Evolutionary conservation across 192 early-diverging fungal genomes (phyloP).

Genomic region (Funneliformis geosporum): DNA sequence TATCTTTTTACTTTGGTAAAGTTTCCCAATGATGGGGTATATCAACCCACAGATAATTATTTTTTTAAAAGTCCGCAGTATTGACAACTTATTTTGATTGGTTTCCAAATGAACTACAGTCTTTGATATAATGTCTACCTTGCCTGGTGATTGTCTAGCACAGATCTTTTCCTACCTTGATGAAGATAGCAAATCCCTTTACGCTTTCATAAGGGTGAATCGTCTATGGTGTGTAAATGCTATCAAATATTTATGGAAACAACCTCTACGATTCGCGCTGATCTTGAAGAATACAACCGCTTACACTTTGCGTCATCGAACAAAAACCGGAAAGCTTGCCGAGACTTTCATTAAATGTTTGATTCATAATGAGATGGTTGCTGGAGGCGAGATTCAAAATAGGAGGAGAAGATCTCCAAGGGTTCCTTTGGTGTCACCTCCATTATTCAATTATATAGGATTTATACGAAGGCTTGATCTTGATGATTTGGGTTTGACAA

Average conservation of each 20-base stretch:
- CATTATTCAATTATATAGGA: constrained; percentile 14
- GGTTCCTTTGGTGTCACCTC: not conserved
- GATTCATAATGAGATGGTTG: not conserved
- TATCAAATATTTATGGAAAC: constrained; percentile 14
- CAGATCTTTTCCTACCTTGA: not conserved
- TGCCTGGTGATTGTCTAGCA: constrained; percentile 6
- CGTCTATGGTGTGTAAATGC: constrained; percentile 14
- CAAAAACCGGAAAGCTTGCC: not conserved
- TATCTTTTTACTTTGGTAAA: not conserved
- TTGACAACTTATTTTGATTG: not conserved
- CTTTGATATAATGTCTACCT: not conserved
- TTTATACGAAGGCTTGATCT: constrained; percentile 13
- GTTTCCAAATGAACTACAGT: not conserved
- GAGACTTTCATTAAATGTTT: not conserved
- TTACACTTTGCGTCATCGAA: not conserved
- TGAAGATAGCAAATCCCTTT: not conserved
- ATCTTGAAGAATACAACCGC: not conserved
- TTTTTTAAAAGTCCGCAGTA: not conserved
- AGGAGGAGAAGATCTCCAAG: not conserved
- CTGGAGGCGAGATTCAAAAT: not conserved
- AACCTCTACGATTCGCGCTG: constrained; percentile 13
- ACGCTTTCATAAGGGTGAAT: constrained; percentile 18
- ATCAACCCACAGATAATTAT: not conserved
- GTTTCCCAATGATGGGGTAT: not conserved
- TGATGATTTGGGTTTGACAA: constrained; percentile 18